Conservation (phyloP, 352 stramenopile species). For the Phytophthora europaea region DNA sequence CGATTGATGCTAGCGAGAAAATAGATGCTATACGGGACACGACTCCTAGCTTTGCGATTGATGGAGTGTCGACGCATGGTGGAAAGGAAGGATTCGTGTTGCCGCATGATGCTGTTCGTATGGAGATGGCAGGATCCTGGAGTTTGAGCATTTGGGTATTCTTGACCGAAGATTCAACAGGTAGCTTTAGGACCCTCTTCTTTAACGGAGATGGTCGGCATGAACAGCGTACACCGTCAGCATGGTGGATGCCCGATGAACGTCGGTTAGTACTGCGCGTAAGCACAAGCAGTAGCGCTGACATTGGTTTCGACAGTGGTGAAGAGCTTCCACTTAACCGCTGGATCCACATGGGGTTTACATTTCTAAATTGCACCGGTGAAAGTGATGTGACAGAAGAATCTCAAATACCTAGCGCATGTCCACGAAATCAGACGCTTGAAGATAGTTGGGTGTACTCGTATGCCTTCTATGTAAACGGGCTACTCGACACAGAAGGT, state of each 20-base stretch:
- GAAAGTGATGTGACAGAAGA: not conserved
- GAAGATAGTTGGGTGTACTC: constrained; percentile 50
- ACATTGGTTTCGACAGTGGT: constrained; percentile 68
- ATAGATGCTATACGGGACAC: constrained; percentile 11
- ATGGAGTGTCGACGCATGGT: constrained; percentile 62
- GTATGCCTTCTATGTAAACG: constrained; percentile 71
- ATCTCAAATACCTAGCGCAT: constrained; percentile 13
- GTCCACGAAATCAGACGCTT: constrained; percentile 1
- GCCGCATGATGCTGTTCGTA: constrained; percentile 45
- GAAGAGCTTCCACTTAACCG: constrained; percentile 52
- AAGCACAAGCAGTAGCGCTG: constrained; percentile 60
- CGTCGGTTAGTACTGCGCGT: constrained; percentile 73
- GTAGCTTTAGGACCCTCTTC: constrained; percentile 73
- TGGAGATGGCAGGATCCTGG: constrained; percentile 58
- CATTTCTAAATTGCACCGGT: constrained; percentile 69
- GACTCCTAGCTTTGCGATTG: constrained; percentile 44
- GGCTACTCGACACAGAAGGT: constrained; percentile 58
- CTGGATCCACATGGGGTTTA: constrained; percentile 82
- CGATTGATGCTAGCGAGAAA: not conserved
- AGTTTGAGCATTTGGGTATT: constrained; percentile 80
- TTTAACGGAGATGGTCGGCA: constrained; percentile 81
- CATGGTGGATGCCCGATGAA: constrained; percentile 82
- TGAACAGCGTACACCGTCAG: constrained; percentile 81
- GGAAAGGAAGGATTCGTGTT: constrained; percentile 60
- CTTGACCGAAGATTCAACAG: constrained; percentile 62